Percentiles rank a stretch among this genome's conserved stretches.
Evolutionary conservation across 306 rosid genomes (phyloP).

Genomic region (barrel medic (Medicago truncatula)): DNA sequence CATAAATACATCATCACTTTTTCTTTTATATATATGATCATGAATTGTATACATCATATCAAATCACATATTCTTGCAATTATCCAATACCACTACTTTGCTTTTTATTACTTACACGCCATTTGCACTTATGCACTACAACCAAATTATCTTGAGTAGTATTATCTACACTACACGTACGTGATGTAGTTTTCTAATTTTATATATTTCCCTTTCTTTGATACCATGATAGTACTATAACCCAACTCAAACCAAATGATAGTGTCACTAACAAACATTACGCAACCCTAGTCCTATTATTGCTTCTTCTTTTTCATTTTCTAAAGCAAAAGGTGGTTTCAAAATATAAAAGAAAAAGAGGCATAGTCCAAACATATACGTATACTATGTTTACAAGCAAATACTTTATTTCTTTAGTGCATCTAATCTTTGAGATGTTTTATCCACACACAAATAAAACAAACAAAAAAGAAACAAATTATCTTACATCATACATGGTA

Average conservation of each 20-base stretch:
- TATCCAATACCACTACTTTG: conserved; percentile 4
- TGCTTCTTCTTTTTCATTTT: conserved; percentile 19
- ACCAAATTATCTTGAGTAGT: neutral
- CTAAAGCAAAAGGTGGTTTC: conserved; percentile 30
- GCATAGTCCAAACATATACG: conserved; percentile 16
- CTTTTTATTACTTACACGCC: conserved; percentile 14
- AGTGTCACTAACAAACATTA: conserved; percentile 33
- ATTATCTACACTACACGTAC: conserved; percentile 15
- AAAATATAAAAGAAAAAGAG: conserved; percentile 21
- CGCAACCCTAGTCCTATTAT: conserved; percentile 31
- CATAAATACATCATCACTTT: too few species aligned
- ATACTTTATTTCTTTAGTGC: conserved; percentile 35
- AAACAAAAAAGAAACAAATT: conserved; percentile 10
- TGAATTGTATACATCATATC: too few species aligned
- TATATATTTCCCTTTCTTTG: neutral
- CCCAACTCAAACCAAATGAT: conserved; percentile 12
- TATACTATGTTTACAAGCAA: conserved; percentile 22
- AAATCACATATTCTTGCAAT: neutral
- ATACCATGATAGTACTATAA: neutral
- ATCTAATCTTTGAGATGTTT: conserved; percentile 11
- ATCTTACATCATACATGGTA: neutral
- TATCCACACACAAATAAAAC: conserved; percentile 20
- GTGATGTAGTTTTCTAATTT: neutral
- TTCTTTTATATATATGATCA: too few species aligned
- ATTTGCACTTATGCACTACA: neutral